phyloP scores from a whole-genome alignment of 2,329 filamentous ascomycete genomes.

The Nemania serpens region DNA sequence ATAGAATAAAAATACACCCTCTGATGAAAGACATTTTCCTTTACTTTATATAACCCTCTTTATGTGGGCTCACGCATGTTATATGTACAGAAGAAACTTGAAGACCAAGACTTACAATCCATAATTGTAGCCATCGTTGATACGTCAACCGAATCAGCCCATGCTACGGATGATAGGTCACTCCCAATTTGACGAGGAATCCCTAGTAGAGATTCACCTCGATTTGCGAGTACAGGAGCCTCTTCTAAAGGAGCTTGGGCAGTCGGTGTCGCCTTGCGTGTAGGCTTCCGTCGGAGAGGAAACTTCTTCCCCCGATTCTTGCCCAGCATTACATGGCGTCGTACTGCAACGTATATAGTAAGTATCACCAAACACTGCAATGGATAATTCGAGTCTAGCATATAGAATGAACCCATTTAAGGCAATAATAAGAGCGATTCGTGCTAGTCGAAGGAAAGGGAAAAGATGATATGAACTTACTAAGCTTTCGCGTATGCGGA shows the following conservation, averaged over 20 bases:
- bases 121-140: background rate
- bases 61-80: too few species aligned
- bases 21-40: too few species aligned
- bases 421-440: background rate
- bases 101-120: background rate
- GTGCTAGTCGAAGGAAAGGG: background rate
- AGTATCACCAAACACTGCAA: background rate
- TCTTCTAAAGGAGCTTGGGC: background rate
- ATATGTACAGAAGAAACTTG: too few species aligned
- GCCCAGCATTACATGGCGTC: conserved; percentile 4
- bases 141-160: conserved; percentile 1
- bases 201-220: background rate
- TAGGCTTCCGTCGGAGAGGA: background rate
- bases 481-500: background rate
- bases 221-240: background rate
- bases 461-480: background rate
- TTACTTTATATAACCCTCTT: too few species aligned
- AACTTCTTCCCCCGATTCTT: conserved; percentile 1
- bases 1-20: too few species aligned
- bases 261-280: background rate
- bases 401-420: too few species aligned
- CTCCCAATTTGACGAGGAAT: background rate
- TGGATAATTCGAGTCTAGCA: background rate
- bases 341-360: background rate
- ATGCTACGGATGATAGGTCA: background rate